Conservation (phyloP, 495 filamentous ascomycete genomes). For the Paragyromitra xinjiangensis region DNA sequence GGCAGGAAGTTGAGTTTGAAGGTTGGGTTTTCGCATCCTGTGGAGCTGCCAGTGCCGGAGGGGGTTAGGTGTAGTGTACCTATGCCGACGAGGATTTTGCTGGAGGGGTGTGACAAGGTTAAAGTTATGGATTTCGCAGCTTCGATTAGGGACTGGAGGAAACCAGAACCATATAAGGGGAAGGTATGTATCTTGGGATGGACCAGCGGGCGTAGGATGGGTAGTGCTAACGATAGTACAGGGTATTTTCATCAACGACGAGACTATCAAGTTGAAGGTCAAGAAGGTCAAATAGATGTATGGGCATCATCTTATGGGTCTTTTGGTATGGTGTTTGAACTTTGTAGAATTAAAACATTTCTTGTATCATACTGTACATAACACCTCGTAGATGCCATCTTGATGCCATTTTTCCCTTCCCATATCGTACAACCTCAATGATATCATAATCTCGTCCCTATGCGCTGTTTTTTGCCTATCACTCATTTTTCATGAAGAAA, state of each 20-base stretch:
- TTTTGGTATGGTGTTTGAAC: constrained; percentile 6
- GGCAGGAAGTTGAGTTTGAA: constrained; percentile 83
- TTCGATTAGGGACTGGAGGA: constrained; percentile 84
- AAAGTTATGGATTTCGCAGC: constrained; percentile 90
- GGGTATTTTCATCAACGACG: constrained; percentile 96
- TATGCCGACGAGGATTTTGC: constrained; percentile 89
- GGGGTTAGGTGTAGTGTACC: constrained; percentile 89
- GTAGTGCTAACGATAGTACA: constrained; percentile 58
- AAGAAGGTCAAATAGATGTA: constrained; percentile 94
- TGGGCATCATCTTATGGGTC: neutral
- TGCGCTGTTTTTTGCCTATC: neutral
- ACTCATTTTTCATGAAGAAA: neutral
- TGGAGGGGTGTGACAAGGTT: constrained; percentile 87
- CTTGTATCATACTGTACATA: constrained; percentile 49
- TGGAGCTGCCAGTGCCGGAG: constrained; percentile 82
- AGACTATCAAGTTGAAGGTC: constrained; percentile 96
- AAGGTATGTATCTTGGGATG: constrained; percentile 41
- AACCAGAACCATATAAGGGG: constrained; percentile 97
- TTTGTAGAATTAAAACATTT: constrained; percentile 38
- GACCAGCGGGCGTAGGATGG: neutral
- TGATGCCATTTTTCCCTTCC: neutral
- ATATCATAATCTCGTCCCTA: neutral
- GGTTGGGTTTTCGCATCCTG: constrained; percentile 93
- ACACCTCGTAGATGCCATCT: neutral
- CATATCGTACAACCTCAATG: neutral